Percentiles rank a stretch among this genome's conserved stretches.
Evolutionary conservation across 345 rosid species (phyloP).

Genomic region (Arabidopsis arenosa): DNA sequence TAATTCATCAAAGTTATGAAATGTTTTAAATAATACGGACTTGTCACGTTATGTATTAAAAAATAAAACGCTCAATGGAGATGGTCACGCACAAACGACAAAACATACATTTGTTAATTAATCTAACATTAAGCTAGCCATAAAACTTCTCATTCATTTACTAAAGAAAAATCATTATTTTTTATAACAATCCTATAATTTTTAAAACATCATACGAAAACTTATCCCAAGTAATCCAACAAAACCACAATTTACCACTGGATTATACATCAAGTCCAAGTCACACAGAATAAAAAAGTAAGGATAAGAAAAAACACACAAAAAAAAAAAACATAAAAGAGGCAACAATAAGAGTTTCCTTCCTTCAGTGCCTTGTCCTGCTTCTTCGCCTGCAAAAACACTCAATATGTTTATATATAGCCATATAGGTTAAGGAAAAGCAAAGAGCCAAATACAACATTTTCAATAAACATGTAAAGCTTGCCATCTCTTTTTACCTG

Average conservation of each 20-base stretch:
- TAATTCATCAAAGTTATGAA: not conserved
- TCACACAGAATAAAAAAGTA: not conserved
- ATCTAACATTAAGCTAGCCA: not conserved
- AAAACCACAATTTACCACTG: not conserved
- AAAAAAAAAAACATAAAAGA: conserved; percentile 3
- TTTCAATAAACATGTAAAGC: conserved; percentile 1
- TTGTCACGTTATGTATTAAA: not conserved
- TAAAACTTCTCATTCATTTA: not conserved
- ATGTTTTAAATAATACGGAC: not conserved
- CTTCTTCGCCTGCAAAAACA: conserved; percentile 66
- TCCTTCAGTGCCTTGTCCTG: conserved; percentile 62
- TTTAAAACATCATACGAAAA: not conserved
- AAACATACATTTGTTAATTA: conserved; percentile 11
- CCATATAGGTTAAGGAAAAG: not conserved
- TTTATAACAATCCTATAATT: not conserved
- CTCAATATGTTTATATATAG: not conserved
- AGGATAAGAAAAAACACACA: not conserved
- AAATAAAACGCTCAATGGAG: not conserved
- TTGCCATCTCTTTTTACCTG: conserved; percentile 52
- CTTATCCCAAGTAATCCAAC: not conserved
- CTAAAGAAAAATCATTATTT: not conserved
- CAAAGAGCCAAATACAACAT: not conserved
- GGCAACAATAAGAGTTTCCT: not conserved
- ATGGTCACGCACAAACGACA: conserved; percentile 7
- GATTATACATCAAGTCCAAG: not conserved